Base-by-base conservation (phyloP, 164 flowering plant species). In the Magnolia changhungtana region DNA sequence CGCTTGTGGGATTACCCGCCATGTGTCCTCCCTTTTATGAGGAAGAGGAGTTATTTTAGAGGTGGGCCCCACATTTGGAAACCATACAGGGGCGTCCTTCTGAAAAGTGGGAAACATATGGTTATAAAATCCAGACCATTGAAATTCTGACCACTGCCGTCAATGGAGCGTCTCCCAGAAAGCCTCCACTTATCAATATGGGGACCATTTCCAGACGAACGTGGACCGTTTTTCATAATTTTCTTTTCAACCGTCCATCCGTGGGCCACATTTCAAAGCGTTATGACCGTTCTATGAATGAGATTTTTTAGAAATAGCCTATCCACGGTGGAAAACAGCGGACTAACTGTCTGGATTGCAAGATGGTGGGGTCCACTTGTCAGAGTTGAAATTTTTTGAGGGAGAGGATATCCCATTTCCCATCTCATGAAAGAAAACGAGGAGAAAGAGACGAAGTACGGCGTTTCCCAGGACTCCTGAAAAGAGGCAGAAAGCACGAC, bases 401-500 rank as follows among this genome's bases (percentile, higher is more conserved):
- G 13, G 13, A 55, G 16, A 55, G 16, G 61, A 55, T 11, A 55
- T 55, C 45, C 4, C 45, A 27, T 1, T 27, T 1, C 29, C 29
- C 59, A 27, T 27, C 29, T 27, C 29, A 27, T 27, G 1, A 20
- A 31, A 31, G 50, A 31, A 68, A 68, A 68, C 83, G 78, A 81
- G 76, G 50, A 72, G 78, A 72, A 31, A 8, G 49, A 50, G 72
- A 75, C 80, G 71, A 78, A 72, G 24, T 58, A 63, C 78, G 72
- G 76, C 68, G 63, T 75, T 78, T 75, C 74, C 83, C 68, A 78
- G 50, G 66, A n/a, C 37, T 80, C 63, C 45, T 68, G 55, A 74
- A 63, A 70, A 74, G 66, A 67, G 55, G n/a, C 24, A 10, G 67
- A 31, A 55, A 55, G 61, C 61, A 55, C 61, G 13, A 14, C 9